Percentiles rank a stretch among this genome's conserved stretches.
Conservation (phyloP, 345 rosid genomes). For the Gossypium bickii region DNA sequence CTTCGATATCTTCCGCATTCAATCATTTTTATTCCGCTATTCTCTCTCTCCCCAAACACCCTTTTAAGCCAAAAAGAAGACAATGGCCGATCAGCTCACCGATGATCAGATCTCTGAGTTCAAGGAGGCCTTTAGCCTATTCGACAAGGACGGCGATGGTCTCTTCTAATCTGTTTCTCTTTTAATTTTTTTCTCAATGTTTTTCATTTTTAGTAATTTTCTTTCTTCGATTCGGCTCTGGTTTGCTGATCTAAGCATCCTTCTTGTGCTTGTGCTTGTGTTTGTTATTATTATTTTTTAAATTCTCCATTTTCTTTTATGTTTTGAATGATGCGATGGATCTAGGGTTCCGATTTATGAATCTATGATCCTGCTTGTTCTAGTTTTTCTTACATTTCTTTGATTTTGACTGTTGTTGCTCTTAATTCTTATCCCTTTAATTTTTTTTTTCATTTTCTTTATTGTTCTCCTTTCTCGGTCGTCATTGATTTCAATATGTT, state of each 20-base stretch:
- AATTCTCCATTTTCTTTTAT: neutral
- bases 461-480: too few species aligned
- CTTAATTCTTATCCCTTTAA: neutral
- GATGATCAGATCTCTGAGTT: slow-evolving; percentile 24
- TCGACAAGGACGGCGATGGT: slow-evolving; percentile 26
- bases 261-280: neutral
- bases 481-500: neutral
- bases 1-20: neutral
- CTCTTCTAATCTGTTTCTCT: neutral
- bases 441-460: too few species aligned
- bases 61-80: neutral
- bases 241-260: slow-evolving; percentile 8
- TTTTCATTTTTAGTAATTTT: neutral
- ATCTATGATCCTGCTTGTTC: too few species aligned
- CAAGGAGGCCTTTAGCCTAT: slow-evolving; percentile 23
- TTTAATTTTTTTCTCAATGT: neutral
- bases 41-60: neutral
- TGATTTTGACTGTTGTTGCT: neutral
- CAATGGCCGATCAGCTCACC: slow-evolving; percentile 25
- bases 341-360: slow-evolving; percentile 4
- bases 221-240: neutral
- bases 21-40: neutral
- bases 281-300: neutral
- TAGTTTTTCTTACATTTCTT: neutral
- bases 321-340: neutral